These are phyloP conservation scores for Asterochloris erici DNA, from an alignment of 139 green algal genomes.

Conservation along the genomic window DNA sequence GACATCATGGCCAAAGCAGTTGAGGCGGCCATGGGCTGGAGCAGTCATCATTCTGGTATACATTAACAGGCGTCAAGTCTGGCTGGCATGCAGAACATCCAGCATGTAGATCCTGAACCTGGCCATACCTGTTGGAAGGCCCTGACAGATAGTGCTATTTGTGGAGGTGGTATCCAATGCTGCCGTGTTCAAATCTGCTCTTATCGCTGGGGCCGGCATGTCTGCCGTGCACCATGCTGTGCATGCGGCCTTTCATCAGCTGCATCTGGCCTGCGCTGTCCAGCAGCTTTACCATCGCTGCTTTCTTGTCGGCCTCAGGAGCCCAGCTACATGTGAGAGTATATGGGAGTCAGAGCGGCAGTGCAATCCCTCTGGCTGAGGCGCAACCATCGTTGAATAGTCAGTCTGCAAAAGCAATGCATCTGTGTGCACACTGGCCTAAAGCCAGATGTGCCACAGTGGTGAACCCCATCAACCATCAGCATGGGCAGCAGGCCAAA, in stretches of 20 bases:
- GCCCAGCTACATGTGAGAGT: not conserved
- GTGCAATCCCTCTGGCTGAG: no score
- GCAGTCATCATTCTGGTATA: no score
- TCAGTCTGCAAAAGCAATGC: not conserved
- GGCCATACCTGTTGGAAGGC: no score
- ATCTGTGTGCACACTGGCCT: not conserved
- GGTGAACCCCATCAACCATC: no score
- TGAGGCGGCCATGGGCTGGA: no score
- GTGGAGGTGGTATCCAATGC: constrained; percentile 5
- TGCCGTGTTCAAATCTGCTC: constrained; percentile 13
- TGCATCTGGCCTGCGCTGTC: constrained; percentile 25
- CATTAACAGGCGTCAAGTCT: no score
- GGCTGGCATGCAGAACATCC: no score
- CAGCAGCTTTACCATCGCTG: constrained; percentile 27
- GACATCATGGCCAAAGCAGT: no score
- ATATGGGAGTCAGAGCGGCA: not conserved
- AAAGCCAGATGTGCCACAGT: not conserved
- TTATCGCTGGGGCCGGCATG: constrained; percentile 23
- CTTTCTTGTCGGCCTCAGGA: constrained; percentile 21
- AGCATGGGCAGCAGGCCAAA: no score
- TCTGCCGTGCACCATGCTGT: constrained; percentile 29
- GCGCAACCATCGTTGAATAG: not conserved
- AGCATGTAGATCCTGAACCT: no score
- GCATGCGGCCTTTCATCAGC: constrained; percentile 28
- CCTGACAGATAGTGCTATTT: no score